A percentile compares a stretch with the other conserved stretches of the same genome.
Conservation (phyloP, 306 rosid species). For the Cicer arietinum region DNA sequence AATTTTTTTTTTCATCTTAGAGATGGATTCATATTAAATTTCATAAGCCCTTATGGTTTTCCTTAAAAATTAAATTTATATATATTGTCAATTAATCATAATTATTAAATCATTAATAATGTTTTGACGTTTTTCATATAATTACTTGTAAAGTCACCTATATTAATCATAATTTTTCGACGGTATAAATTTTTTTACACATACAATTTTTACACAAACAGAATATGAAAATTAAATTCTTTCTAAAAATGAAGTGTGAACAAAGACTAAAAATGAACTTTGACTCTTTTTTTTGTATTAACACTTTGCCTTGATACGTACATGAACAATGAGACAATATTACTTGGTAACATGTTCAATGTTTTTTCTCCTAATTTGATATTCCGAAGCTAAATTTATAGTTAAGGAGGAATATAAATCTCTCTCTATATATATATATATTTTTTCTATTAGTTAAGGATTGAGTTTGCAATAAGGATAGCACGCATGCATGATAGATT, state of each 20-base stretch:
- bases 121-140: too few relatives aligned
- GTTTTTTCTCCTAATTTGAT: neutral
- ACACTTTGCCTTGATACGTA: neutral
- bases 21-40: neutral
- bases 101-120: too few relatives aligned
- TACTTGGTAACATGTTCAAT: neutral
- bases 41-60: neutral
- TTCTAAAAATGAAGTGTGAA: neutral
- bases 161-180: too few relatives aligned
- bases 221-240: too few relatives aligned
- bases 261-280: neutral
- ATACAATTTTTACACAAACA: too few relatives aligned
- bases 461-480: neutral
- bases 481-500: slow-evolving; percentile 3
- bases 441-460: neutral
- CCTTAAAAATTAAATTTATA: neutral
- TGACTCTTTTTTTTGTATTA: too few relatives aligned
- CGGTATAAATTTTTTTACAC: too few relatives aligned
- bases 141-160: too few relatives aligned
- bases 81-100: too few relatives aligned
- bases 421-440: neutral
- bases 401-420: neutral
- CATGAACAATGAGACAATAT: neutral
- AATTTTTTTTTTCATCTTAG: neutral
- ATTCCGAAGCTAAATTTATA: neutral